Evolutionary conservation across 305 asterid species (phyloP).

Genomic region (Solanum hybrid): DNA sequence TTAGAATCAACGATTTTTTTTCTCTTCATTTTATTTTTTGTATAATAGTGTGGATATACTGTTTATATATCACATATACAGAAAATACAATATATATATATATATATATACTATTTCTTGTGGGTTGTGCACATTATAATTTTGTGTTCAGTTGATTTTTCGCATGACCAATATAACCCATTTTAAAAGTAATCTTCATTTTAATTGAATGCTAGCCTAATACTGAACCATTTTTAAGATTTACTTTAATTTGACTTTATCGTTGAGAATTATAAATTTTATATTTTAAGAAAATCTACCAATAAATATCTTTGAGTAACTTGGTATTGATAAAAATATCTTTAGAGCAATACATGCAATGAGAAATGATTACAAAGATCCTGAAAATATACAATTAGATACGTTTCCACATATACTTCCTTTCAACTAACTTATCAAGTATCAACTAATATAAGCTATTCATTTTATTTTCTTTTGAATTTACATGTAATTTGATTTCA

Average conservation of each 20-base stretch:
- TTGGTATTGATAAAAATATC: too few relatives aligned
- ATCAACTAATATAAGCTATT: background rate
- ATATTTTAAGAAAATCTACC: too few relatives aligned
- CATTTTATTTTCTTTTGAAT: background rate
- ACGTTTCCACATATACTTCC: background rate
- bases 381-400: background rate
- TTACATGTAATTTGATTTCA: background rate
- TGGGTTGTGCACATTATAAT: background rate
- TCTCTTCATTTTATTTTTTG: background rate
- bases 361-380: background rate
- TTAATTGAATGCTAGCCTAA: background rate
- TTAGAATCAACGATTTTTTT: background rate
- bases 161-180: background rate
- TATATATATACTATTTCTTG: too few relatives aligned
- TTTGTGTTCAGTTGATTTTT: background rate
- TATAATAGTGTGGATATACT: background rate
- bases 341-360: background rate
- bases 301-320: background rate
- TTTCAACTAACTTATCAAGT: background rate
- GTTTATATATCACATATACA: background rate
- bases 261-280: background rate
- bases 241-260: too few relatives aligned
- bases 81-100: background rate
- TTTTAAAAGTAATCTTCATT: background rate
- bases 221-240: too few relatives aligned